Conservation (phyloP, 148 eudicot genomes). For the Hydrangea macrophylla region DNA sequence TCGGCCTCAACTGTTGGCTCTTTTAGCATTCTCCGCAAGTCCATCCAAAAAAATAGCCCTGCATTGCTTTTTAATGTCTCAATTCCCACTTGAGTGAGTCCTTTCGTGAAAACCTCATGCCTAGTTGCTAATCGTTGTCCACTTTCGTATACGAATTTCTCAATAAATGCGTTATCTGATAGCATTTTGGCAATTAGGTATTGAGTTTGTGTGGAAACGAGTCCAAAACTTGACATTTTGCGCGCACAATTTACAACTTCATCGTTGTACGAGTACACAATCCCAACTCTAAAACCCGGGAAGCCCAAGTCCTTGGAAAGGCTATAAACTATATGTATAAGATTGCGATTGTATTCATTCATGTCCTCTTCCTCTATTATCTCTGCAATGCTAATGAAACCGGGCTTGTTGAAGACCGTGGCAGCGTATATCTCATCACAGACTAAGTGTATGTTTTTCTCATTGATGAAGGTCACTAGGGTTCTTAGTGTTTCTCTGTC, state of each 20-base stretch:
- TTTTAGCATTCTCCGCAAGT: constrained; percentile 39
- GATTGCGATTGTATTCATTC: constrained; percentile 22
- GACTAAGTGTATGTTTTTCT: constrained; percentile 40
- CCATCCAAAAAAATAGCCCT: constrained; percentile 65
- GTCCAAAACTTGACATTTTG: constrained; percentile 61
- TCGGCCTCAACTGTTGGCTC: constrained; percentile 47
- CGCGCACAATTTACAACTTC: constrained; percentile 40
- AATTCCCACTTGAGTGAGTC: constrained; percentile 37
- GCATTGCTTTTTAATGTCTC: constrained; percentile 49
- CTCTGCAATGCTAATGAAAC: constrained; percentile 31
- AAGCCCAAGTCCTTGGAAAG: constrained; percentile 55
- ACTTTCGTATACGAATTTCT: constrained; percentile 31
- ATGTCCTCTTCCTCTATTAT: constrained; percentile 13
- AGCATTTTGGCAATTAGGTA: constrained; percentile 30
- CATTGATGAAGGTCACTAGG: constrained; percentile 29
- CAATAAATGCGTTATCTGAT: constrained; percentile 31
- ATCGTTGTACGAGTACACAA: constrained; percentile 58
- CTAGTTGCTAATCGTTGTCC: constrained; percentile 28
- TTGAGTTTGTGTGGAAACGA: constrained; percentile 55
- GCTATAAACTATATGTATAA: constrained; percentile 48
- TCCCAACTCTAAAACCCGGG: constrained; percentile 56
- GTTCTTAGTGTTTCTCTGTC: constrained; percentile 27
- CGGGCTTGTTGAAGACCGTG: constrained; percentile 24
- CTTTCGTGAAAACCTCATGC: constrained; percentile 29
- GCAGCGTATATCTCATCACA: constrained; percentile 42